A percentile compares a stretch with the other conserved stretches of the same genome.
phyloP scores from a whole-genome alignment of 1,139 yeast species.

The Yamadazyma triangularis region DNA sequence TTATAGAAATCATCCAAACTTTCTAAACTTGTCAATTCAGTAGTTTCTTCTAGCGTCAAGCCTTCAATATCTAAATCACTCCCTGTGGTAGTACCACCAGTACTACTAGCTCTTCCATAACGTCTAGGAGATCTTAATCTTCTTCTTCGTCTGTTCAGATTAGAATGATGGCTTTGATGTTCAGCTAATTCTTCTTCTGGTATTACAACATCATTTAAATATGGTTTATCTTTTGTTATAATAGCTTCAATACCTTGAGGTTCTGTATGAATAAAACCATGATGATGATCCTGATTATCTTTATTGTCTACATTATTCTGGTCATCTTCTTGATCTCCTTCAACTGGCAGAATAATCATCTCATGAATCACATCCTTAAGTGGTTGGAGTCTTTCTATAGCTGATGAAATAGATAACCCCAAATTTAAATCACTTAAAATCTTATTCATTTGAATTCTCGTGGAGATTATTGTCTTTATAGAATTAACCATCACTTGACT shows the following conservation, averaged over 20 bases:
- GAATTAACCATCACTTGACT: conserved; percentile 6
- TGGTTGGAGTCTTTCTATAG: conserved; percentile 55
- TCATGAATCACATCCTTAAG: conserved; percentile 48
- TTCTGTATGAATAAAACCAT: conserved; percentile 25
- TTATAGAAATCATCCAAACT: conserved; percentile 48
- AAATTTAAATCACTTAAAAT: conserved; percentile 47
- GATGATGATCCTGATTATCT: conserved; percentile 6
- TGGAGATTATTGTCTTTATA: conserved; percentile 31
- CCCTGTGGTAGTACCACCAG: conserved; percentile 3
- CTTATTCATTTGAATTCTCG: conserved; percentile 45
- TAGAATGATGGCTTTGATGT: conserved; percentile 5
- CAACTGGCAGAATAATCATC: conserved; percentile 48
- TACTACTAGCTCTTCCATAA: neutral
- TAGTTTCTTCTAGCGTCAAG: conserved; percentile 30
- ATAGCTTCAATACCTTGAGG: conserved; percentile 55
- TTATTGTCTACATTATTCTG: conserved; percentile 2
- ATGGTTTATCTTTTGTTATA: conserved; percentile 40
- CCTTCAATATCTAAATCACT: conserved; percentile 40
- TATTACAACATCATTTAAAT: conserved; percentile 46
- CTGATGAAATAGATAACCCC: conserved; percentile 50
- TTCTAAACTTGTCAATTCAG: conserved; percentile 32
- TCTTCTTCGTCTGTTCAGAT: conserved; percentile 7
- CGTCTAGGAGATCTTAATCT: conserved; percentile 1
- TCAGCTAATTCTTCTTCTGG: conserved; percentile 26
- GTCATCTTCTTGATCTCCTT: conserved; percentile 24